phyloP scores from a whole-genome alignment of 2,329 filamentous ascomycete genomes.

The Sporothrix globosa region DNA sequence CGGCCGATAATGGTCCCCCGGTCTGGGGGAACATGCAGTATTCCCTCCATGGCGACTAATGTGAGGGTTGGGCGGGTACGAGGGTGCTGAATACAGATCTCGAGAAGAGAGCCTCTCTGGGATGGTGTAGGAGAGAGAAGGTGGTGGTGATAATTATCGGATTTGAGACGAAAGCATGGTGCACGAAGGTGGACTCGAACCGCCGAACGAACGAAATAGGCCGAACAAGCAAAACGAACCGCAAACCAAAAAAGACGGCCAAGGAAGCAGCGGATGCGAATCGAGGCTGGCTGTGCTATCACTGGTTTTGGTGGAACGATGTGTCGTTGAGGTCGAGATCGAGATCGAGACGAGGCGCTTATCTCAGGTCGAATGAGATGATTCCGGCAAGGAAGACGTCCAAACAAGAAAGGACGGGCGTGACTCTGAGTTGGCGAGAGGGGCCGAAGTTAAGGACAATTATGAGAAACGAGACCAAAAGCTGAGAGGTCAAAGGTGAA shows the following conservation, averaged over 20 bases:
- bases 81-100: not conserved
- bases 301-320: not conserved
- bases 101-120: constrained; percentile 17
- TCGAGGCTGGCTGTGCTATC: not conserved
- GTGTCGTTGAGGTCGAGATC: not conserved
- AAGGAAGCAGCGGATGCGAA: not conserved
- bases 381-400: not conserved
- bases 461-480: constrained; percentile 7
- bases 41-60: constrained; percentile 52
- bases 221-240: not conserved
- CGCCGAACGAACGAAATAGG: not conserved
- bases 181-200: constrained; percentile 3
- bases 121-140: not conserved
- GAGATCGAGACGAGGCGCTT: not conserved
- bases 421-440: not conserved
- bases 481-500: not conserved
- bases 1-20: constrained; percentile 56
- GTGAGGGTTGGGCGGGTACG: not conserved
- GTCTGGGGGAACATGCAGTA: constrained; percentile 55
- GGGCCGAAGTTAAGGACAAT: not conserved
- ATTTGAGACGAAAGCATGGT: constrained; percentile 31
- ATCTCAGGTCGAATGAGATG: not conserved
- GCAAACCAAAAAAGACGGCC: not conserved
- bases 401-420: not conserved
- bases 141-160: constrained; percentile 26